Base-by-base conservation (phyloP, 164 flowering plant species). In the Macadamia integrifolia region DNA sequence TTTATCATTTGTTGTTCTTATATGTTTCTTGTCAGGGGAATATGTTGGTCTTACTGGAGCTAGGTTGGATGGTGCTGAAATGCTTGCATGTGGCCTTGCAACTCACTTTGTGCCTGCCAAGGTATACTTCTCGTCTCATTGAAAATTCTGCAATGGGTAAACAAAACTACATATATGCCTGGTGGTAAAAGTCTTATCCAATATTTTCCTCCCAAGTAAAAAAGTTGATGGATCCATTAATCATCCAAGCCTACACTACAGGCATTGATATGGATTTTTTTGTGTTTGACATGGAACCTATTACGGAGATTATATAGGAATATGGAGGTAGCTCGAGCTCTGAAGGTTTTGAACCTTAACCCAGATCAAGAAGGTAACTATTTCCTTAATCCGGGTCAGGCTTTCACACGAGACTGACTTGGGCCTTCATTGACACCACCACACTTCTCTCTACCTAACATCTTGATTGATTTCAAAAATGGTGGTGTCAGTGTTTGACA, bases 11-110 rank as follows among this genome's bases (percentile, higher is more conserved):
- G 14, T 53, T 53, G 3, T 53, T 4, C 6, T 53, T 17, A 12
- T 14, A 17, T 9, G 3, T 70, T 18, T 71, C 31, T 81, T 64
- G 14, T 75, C 82, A 93, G 97, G 98, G 28, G 97, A 91, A 76
- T 93, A 91, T 83, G 78, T 80, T 69, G 97, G 95, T 57, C 95
- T 93, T 17, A 86, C 98, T n/a, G 98, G 98, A 67, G 77, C 94
- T 63, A 83, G 95, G 79, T 77, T 93, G 80, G 92, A 89, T 84
- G 97, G 97, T 66, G 86, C 93, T 56, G 98, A 93, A 76, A 88
- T 93, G 94, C 85, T 89, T 83, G 92, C 87, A 49, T 93, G 92
- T 82, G 97, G 97, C 55, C 96, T 93, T 75, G 97, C 98, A 44
- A 93, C 97, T 64, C 97, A 93, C 69, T 93, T 81, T 84, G 95